Conservation (phyloP, 352 stramenopile genomes). For the Phytophthora agathidicida region DNA sequence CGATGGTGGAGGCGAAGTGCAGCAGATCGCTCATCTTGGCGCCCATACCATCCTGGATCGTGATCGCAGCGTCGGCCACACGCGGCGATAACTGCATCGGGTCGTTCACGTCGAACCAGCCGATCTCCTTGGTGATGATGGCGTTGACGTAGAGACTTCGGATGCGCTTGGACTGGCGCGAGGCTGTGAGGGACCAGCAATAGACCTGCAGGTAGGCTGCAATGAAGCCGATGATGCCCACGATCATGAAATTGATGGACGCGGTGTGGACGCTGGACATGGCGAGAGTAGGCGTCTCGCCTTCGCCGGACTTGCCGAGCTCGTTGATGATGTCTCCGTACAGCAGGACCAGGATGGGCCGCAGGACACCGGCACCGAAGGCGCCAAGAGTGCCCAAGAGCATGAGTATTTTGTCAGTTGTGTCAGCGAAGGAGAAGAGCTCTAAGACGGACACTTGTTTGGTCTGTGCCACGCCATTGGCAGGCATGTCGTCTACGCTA, state of each 20-base stretch:
- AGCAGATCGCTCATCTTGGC: slow-evolving; percentile 49
- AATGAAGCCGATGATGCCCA: slow-evolving; percentile 37
- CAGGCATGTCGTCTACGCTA: too few species aligned
- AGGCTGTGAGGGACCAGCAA: slow-evolving; percentile 55
- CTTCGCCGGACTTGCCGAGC: too few species aligned
- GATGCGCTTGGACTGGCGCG: slow-evolving; percentile 52
- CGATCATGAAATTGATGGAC: slow-evolving; percentile 38
- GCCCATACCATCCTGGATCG: slow-evolving; percentile 54
- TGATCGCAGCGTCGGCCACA: slow-evolving; percentile 39
- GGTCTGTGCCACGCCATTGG: too few species aligned
- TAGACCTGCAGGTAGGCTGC: slow-evolving; percentile 47
- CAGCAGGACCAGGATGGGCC: too few species aligned
- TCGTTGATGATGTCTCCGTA: too few species aligned
- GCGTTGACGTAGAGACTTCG: slow-evolving; percentile 43
- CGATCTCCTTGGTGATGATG: slow-evolving; percentile 54
- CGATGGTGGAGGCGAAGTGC: slow-evolving; percentile 37
- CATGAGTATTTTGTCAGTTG: too few species aligned
- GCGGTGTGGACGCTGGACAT: slow-evolving; percentile 38
- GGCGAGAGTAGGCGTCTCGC: too few species aligned
- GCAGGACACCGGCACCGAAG: too few species aligned
- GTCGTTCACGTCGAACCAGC: slow-evolving; percentile 62
- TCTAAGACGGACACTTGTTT: too few species aligned
- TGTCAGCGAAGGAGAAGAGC: too few species aligned
- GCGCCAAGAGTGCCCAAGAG: too few species aligned
- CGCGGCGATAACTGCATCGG: slow-evolving; percentile 46